phyloP scores from a whole-genome alignment of 495 filamentous ascomycete species.

The Penicillium maclennaniae region DNA sequence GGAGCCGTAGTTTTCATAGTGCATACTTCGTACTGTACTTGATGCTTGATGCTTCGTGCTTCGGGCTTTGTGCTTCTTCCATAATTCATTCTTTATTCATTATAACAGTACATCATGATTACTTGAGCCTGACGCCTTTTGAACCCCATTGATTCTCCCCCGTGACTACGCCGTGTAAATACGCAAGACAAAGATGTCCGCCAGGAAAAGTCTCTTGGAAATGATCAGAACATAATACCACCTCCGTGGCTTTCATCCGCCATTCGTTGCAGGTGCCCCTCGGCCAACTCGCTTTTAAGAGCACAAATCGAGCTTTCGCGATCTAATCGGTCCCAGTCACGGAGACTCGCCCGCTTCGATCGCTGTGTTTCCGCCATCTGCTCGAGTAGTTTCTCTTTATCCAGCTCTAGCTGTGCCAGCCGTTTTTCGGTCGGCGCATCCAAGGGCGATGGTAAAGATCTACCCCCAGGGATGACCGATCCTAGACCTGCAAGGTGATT shows the following conservation, averaged over 20 bases:
- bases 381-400: constrained; percentile 52
- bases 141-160: not conserved
- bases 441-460: constrained; percentile 31
- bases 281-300: constrained; percentile 58
- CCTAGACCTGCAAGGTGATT: constrained; percentile 51
- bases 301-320: constrained; percentile 56
- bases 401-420: constrained; percentile 50
- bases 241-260: constrained; percentile 49
- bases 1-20: not conserved
- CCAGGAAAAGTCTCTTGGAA: not conserved
- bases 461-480: constrained; percentile 51
- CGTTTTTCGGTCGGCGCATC: constrained; percentile 45
- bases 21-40: not conserved
- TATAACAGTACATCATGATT: not conserved
- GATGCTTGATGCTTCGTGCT: not conserved
- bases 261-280: constrained; percentile 55
- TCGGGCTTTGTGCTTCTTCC: not conserved
- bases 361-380: constrained; percentile 53
- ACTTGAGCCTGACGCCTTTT: not conserved
- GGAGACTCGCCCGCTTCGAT: constrained; percentile 45
- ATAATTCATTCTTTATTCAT: not conserved
- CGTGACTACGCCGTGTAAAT: not conserved
- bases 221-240: constrained; percentile 39
- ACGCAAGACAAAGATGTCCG: not conserved
- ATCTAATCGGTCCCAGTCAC: constrained; percentile 59